Conservation (phyloP, 768 basidiomycete species). For the Naganishia randhawae region DNA sequence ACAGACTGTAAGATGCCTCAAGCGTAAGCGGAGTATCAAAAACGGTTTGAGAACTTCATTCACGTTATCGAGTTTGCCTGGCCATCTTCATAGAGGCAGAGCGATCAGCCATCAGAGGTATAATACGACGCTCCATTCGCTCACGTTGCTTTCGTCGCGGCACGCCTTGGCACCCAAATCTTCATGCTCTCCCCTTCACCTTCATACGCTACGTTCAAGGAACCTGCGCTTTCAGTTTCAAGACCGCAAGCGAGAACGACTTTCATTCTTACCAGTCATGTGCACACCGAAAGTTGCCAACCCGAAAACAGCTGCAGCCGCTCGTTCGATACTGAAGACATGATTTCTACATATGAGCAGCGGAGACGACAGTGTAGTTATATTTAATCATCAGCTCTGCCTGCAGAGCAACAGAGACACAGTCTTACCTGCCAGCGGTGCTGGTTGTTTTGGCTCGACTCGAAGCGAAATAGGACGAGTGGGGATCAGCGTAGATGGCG, state of each 20-base stretch:
- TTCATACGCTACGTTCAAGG: slow-evolving; percentile 41
- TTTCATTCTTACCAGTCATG: slow-evolving; percentile 57
- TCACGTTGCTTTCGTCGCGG: slow-evolving; percentile 82
- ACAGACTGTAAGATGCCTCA: slow-evolving; percentile 30
- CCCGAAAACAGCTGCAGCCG: slow-evolving; percentile 84
- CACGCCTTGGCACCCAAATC: slow-evolving; percentile 84
- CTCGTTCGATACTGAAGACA: slow-evolving; percentile 83
- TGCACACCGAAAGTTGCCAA: slow-evolving; percentile 89
- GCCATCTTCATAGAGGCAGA: slow-evolving; percentile 59
- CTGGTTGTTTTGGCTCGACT: not conserved
- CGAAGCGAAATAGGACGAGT: slow-evolving; percentile 58
- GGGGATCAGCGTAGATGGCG: slow-evolving; percentile 50
- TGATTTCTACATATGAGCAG: slow-evolving; percentile 55
- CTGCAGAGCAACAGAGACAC: not conserved
- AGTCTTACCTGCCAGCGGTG: slow-evolving; percentile 3
- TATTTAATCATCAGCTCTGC: not conserved
- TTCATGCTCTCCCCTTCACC: slow-evolving; percentile 53
- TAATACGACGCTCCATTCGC: slow-evolving; percentile 41
- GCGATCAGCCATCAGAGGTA: not conserved
- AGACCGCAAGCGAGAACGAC: not conserved
- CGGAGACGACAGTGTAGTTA: not conserved
- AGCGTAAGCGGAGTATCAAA: not conserved
- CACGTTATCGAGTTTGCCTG: slow-evolving; percentile 76
- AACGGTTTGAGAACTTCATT: slow-evolving; percentile 8
- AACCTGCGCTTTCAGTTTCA: not conserved